Percentiles rank a stretch among this genome's conserved stretches.
These are phyloP conservation scores for Mycena filopes DNA, from an alignment of 768 basidiomycete species.

Conservation along the genomic window DNA sequence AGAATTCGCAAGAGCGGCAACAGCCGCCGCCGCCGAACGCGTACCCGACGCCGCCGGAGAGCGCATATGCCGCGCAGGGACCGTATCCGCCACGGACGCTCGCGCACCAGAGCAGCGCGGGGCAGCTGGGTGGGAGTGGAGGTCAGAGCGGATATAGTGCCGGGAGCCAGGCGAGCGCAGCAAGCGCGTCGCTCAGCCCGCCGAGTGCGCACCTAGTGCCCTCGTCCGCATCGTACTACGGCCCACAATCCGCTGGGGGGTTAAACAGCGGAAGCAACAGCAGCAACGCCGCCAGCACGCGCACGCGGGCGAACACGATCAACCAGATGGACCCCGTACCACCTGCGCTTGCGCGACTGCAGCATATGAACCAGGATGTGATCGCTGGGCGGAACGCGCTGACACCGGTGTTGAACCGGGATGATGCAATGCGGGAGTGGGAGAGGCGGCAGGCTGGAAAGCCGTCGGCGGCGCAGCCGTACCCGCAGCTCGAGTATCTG, in stretches of 20 bases:
- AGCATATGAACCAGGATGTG: conserved; percentile 89
- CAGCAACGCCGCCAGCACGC: conserved; percentile 40
- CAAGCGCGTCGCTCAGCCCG: conserved; percentile 42
- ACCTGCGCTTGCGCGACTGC: conserved; percentile 88
- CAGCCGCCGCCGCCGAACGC: conserved; percentile 33
- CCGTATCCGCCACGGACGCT: conserved; percentile 53
- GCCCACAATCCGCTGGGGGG: too few species aligned
- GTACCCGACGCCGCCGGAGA: conserved; percentile 47
- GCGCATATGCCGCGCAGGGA: conserved; percentile 20
- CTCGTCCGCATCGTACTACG: conserved; percentile 74
- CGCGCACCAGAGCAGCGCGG: conserved; percentile 62
- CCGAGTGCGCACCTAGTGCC: conserved; percentile 56
- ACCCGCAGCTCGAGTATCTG: conserved; percentile 90
- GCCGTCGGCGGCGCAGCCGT: conserved; percentile 75
- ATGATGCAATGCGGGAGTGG: conserved; percentile 97
- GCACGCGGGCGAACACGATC: conserved; percentile 91
- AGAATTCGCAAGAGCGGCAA: conserved; percentile 44
- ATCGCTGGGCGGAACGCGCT: conserved; percentile 82
- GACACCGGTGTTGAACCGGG: conserved; percentile 93
- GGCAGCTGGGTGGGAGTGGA: conserved; percentile 50
- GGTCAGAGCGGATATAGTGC: conserved; percentile 42
- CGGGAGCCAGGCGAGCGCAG: conserved; percentile 45
- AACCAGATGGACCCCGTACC: conserved; percentile 94
- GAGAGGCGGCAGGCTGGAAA: conserved; percentile 88
- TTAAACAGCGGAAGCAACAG: conserved; percentile 42